phyloP scores from a whole-genome alignment of 768 basidiomycete genomes.

The Suillus subluteus region DNA sequence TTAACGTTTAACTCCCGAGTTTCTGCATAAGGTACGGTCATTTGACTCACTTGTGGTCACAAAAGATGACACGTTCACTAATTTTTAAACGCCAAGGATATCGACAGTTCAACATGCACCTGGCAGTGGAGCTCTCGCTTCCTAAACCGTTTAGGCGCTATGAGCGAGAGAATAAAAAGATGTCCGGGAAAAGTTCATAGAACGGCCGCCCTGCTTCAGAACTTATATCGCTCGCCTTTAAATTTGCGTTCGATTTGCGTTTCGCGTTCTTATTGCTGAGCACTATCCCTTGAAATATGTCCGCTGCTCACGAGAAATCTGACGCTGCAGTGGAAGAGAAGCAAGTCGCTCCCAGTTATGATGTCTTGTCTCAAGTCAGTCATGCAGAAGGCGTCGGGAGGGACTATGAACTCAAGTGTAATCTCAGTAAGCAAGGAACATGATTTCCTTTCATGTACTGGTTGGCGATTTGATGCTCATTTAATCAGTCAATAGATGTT shows the following conservation, averaged over 20 bases:
- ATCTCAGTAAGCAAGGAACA: slow-evolving; percentile 27
- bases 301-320: neutral
- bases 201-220: neutral
- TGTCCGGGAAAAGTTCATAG: neutral
- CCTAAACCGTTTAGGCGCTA: neutral
- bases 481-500: slow-evolving; percentile 45
- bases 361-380: slow-evolving; percentile 14
- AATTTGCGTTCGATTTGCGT: neutral
- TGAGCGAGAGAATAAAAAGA: neutral
- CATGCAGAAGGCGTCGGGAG: slow-evolving; percentile 30
- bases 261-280: neutral
- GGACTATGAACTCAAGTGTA: slow-evolving; percentile 39
- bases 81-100: neutral
- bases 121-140: neutral
- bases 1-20: too few relatives aligned
- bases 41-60: neutral
- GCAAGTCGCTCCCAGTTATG: slow-evolving; percentile 15
- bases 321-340: slow-evolving; percentile 24
- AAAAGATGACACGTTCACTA: neutral
- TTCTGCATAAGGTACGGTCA: neutral
- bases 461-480: neutral
- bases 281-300: neutral
- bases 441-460: neutral
- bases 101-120: neutral
- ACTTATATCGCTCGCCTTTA: neutral